Conservation (phyloP, 2,329 filamentous ascomycete genomes). For the Calonectria ilicicola region DNA sequence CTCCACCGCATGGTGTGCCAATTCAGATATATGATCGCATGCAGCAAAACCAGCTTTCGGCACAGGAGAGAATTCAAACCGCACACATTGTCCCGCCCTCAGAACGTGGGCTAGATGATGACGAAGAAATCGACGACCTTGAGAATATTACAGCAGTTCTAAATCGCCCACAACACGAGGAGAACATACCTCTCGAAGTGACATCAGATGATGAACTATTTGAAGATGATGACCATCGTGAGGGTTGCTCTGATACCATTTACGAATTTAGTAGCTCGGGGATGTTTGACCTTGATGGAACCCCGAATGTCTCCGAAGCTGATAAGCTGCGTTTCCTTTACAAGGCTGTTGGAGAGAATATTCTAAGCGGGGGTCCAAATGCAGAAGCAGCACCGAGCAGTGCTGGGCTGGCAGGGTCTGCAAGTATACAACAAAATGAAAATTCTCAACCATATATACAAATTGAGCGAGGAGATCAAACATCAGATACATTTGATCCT, state of each 20-base stretch:
- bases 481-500: constrained; percentile 24
- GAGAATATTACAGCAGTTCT: background rate
- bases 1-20: background rate
- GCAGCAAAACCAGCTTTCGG: background rate
- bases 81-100: background rate
- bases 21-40: background rate
- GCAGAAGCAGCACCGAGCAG: background rate
- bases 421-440: too few relatives aligned
- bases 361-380: too few relatives aligned
- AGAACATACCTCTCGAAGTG: too few relatives aligned
- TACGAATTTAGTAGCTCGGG: background rate
- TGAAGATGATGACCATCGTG: too few relatives aligned
- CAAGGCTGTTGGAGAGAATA: too few relatives aligned
- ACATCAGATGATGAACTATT: too few relatives aligned
- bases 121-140: background rate
- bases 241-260: too few relatives aligned
- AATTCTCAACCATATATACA: constrained; percentile 9
- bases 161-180: too few relatives aligned
- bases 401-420: too few relatives aligned
- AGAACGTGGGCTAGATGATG: background rate
- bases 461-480: constrained; percentile 18
- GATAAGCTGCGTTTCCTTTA: background rate
- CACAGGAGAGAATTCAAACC: background rate
- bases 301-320: background rate
- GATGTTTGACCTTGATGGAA: constrained; percentile 3